Base-by-base conservation (phyloP, 1,284 basidiomycete genomes). In the Erythrobasidium hasegawianum region DNA sequence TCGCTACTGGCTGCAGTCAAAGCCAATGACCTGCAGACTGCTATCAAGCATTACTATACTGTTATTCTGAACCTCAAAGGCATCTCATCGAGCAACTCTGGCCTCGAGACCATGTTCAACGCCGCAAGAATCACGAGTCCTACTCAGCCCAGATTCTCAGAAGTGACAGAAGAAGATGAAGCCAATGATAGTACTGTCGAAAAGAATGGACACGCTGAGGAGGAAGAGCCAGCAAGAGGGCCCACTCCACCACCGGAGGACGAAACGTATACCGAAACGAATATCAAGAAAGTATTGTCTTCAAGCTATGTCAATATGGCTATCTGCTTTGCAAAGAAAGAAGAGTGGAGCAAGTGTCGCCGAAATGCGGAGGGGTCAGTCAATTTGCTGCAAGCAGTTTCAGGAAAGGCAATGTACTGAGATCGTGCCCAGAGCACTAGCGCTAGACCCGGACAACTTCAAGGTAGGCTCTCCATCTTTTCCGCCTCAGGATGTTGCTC, bases 231-330 rank as follows among this genome's bases (percentile, higher is more conserved):
- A 47, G 59, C 24, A 26, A 24, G n/a, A 18, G 8, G n/a, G 4
- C 4, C 43, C 4, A 24, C 7, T n/a, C 43, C 43, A 24, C 43
- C 43, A 8, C n/a, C 24, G 1, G 40, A 47, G 4, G 43, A 55
- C 8, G 50, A 54, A 1, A 64, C 41, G 39, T 64, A 55, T 16
- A 47, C 39, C 27, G 26, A 26, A 33, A 27, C 29, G 33, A 22
- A 38, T 16, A 41, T 58, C 1, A 65, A 58, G 47, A 65, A 58
- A 22, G 22, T 49, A 27, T 38, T 65, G 55, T 55, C 56, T 7
- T 20, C 24, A 14, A 49, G 55, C 43, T 65, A 57, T 43, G 62
- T 65, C 22, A 65, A 65, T 24, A 58, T 65, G 62, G 29, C 45
- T 26, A 65, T 58, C 16, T 47, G 40, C 18, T 43, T 45, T 39